Evolutionary conservation across 345 rosid genomes (phyloP), one percentile per base, ranked within the genome.

Genomic region (Rubroshorea leprosula): DNA sequence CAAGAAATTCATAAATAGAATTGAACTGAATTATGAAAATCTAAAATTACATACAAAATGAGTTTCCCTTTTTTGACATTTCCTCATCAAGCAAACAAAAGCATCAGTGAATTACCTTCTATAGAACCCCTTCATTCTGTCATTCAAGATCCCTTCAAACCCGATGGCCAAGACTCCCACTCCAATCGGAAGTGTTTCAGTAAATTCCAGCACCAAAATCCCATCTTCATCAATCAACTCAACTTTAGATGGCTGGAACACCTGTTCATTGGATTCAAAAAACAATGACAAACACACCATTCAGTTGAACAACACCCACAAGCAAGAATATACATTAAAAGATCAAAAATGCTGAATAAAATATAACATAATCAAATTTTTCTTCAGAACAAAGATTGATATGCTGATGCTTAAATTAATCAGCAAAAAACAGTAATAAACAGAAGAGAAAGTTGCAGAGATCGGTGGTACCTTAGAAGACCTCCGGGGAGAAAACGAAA

Each of bases 101-200:
- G 58, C 23, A 52, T 54, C 23, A 64, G 49, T 19, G 14, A 0
- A 31, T 26, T 51, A 93, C 97, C 99, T 89, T 75, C 79, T 79
- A 62, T 89, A 93, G 60, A 93, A 89, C 1, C 99, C 99, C 65
- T 87, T 93, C 94, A 87, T 83, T 78, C 68, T 87, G 29, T 93
- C 94, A 67, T 78, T 93, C 23, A 93, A 76, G 25, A 74, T 64
- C 21, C 99, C 97, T 23, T 71, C 80, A 63, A 83, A 93, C 0
- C 54, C 77, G 11, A 89, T 71, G 22, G 72, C 59, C 65, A 93
- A 66, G 66, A 79, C 77, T 38, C 98, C 98, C 2, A 64, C 18
- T 18, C 89, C 96, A 31, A 63, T 57, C 0, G 91, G 89, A 60
- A 92, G 84, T 17, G 21, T 56, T 63, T 77, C 83, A 24, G 64